These are phyloP conservation scores for Cercospora janseana DNA, from an alignment of 2,329 filamentous ascomycete genomes.

Conservation along the genomic window DNA sequence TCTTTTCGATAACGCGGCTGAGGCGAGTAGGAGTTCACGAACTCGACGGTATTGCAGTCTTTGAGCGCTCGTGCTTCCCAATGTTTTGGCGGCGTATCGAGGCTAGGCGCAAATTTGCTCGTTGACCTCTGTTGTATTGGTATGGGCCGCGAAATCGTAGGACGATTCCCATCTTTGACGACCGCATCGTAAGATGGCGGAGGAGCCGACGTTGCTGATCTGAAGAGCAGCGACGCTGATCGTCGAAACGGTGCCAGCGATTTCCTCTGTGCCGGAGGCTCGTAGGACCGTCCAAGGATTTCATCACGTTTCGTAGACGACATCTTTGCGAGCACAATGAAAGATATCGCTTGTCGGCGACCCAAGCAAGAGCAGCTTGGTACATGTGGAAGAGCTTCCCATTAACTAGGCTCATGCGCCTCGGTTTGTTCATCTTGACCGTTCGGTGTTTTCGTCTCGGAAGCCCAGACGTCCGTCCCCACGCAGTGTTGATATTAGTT, in stretches of 20 bases:
- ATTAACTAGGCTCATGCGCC: neutral
- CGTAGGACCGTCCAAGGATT: neutral
- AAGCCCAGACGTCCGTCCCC: too few relatives aligned
- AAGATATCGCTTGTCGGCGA: neutral
- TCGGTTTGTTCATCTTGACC: slow-evolving; percentile 1
- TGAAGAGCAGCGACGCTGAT: neutral
- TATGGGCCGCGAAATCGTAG: neutral
- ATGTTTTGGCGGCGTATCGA: neutral
- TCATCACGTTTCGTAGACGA: slow-evolving; percentile 2
- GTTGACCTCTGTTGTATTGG: neutral
- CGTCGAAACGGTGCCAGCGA: slow-evolving; percentile 1
- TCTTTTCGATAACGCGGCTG: slow-evolving; percentile 1
- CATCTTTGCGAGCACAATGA: neutral
- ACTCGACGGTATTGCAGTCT: neutral
- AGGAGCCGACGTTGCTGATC: neutral
- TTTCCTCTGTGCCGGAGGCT: neutral
- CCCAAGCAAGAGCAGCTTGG: neutral
- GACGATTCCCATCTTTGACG: neutral
- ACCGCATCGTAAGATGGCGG: neutral
- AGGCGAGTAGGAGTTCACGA: neutral
- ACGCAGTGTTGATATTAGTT: too few relatives aligned
- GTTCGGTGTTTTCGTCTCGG: slow-evolving; percentile 6
- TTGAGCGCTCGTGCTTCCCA: neutral
- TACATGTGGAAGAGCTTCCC: neutral
- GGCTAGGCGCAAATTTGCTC: neutral